These are phyloP conservation scores for Pseudonitzschia multistriata DNA, from an alignment of 108 stramenopile genomes.

Conservation along the genomic window DNA sequence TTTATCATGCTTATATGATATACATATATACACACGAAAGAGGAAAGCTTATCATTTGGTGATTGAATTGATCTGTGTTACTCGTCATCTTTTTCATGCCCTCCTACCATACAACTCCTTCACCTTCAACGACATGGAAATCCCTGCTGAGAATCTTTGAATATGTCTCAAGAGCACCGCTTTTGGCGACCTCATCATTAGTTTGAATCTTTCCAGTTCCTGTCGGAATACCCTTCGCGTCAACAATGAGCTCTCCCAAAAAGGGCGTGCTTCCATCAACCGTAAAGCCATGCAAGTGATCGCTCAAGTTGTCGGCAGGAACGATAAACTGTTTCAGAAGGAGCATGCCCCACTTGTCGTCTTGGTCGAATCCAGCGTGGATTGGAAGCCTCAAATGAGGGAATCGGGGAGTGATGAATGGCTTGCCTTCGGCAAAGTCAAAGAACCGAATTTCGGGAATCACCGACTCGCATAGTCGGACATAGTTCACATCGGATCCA, in stretches of 20 bases:
- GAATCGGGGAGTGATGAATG: constrained; percentile 83
- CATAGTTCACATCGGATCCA: constrained; percentile 79
- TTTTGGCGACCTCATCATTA: constrained; percentile 73
- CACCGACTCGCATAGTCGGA: constrained; percentile 61
- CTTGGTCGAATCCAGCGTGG: constrained; percentile 86
- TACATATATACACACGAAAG: not conserved
- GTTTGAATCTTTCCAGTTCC: constrained; percentile 62
- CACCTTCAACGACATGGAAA: constrained; percentile 75
- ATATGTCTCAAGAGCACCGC: constrained; percentile 64
- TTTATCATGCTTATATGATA: not conserved
- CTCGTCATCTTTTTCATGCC: not conserved
- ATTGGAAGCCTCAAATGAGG: constrained; percentile 81
- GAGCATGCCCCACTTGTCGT: constrained; percentile 77
- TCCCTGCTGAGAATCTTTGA: constrained; percentile 73
- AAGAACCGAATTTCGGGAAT: constrained; percentile 81
- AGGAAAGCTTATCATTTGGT: not conserved
- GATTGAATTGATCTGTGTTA: not conserved
- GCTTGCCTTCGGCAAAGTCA: constrained; percentile 74
- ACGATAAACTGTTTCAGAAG: constrained; percentile 70
- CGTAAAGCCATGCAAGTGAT: constrained; percentile 35
- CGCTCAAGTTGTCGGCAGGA: constrained; percentile 51
- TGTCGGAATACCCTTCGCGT: constrained; percentile 65
- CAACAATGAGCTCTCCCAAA: constrained; percentile 62
- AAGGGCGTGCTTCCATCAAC: constrained; percentile 70
- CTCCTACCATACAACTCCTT: constrained; percentile 79